phyloP scores from a whole-genome alignment of 305 asterid genomes.

The Euphrasia arctica region DNA sequence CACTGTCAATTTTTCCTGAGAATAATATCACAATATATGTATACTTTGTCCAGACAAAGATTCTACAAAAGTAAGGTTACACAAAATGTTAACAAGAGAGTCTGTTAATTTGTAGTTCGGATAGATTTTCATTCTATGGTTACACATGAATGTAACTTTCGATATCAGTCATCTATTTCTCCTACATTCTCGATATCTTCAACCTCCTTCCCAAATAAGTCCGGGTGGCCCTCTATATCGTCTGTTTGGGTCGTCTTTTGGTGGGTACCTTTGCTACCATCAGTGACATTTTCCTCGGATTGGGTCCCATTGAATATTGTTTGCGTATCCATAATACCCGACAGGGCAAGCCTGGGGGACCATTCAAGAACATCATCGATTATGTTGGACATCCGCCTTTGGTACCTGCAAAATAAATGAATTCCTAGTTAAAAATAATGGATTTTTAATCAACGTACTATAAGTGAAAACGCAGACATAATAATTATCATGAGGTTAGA shows the following conservation, averaged over 20 bases:
- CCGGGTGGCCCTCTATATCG: not conserved
- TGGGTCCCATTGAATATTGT: conserved; percentile 44
- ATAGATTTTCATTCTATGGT: not conserved
- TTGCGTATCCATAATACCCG: conserved; percentile 82
- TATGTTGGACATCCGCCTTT: conserved; percentile 77
- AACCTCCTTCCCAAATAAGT: conserved; percentile 5
- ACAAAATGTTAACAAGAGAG: not conserved
- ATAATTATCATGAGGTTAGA: not conserved
- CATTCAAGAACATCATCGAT: conserved; percentile 86
- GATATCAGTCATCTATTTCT: conserved; percentile 8
- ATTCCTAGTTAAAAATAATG: conserved; percentile 9
- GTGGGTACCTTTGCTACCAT: conserved; percentile 24
- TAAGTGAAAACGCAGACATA: not conserved
- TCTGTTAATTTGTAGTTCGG: not conserved
- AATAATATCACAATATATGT: no score
- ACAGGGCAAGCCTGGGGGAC: conserved; percentile 77
- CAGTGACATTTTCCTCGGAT: conserved; percentile 31
- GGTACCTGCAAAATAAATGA: conserved; percentile 52
- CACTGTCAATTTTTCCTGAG: not conserved
- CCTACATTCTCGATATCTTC: conserved; percentile 1
- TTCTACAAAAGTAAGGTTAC: not conserved
- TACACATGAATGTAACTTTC: conserved; percentile 1
- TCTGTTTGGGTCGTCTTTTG: conserved; percentile 28
- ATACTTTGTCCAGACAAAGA: not conserved
- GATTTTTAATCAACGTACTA: not conserved